Evolutionary conservation across 2,329 filamentous ascomycete genomes (phyloP).

Genomic region (Juglanconis oblonga): DNA sequence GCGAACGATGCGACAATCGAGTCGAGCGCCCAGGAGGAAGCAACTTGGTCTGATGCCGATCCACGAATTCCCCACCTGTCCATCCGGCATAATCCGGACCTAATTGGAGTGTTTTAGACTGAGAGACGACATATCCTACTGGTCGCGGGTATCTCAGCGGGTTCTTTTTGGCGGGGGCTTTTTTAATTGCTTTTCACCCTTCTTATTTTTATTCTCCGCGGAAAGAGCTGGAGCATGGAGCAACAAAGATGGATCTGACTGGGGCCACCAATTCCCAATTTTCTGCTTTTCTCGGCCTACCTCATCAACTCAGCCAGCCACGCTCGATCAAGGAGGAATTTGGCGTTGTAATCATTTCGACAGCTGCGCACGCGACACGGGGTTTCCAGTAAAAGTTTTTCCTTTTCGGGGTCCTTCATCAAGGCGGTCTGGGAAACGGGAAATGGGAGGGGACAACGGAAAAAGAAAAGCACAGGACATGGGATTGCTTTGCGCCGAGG

Average conservation of each 20-base stretch:
- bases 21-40: not conserved
- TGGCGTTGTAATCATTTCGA: not conserved
- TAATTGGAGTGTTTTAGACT: not conserved
- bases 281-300: not conserved
- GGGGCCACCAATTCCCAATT: not conserved
- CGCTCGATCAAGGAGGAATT: not conserved
- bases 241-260: conserved; percentile 13
- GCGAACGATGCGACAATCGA: not conserved
- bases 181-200: conserved; percentile 1
- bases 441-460: not conserved
- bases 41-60: conserved; percentile 8
- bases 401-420: not conserved
- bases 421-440: not conserved
- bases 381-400: not conserved
- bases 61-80: conserved; percentile 15
- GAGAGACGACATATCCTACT: not conserved
- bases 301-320: not conserved
- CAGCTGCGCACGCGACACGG: not conserved
- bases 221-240: conserved; percentile 15
- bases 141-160: not conserved
- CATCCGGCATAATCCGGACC: not conserved
- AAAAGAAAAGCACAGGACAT: not conserved
- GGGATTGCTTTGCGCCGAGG: not conserved
- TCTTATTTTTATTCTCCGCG: not conserved
- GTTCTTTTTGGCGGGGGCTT: not conserved